These are phyloP conservation scores for Mycena vulgaris DNA, from an alignment of 768 basidiomycete genomes.

Conservation along the genomic window DNA sequence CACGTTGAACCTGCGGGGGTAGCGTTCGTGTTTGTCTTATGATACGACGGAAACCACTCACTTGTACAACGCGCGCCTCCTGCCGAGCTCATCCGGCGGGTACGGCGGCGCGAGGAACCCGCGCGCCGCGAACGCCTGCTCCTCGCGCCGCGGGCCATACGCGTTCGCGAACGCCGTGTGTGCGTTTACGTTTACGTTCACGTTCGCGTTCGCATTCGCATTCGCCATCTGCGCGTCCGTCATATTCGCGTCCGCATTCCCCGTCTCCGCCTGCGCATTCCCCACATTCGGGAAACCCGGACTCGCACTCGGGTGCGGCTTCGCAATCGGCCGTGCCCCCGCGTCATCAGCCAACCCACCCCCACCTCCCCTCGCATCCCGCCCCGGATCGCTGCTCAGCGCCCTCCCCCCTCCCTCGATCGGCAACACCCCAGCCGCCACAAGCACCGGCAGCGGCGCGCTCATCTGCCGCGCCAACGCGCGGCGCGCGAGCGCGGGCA, in stretches of 20 bases:
- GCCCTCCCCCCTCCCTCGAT: too few relatives aligned
- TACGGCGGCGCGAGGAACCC: constrained; percentile 86
- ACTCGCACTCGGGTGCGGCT: neutral
- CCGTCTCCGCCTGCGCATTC: too few relatives aligned
- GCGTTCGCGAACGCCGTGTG: constrained; percentile 51
- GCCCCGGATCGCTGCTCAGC: constrained; percentile 13
- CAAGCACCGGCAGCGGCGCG: constrained; percentile 59
- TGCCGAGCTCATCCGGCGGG: constrained; percentile 87
- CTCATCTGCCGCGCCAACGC: constrained; percentile 64
- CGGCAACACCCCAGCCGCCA: neutral
- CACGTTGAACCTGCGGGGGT: constrained; percentile 81
- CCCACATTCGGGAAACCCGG: too few relatives aligned
- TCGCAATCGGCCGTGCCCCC: constrained; percentile 40
- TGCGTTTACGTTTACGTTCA: constrained; percentile 23
- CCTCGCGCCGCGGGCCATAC: constrained; percentile 76
- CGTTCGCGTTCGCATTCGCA: neutral
- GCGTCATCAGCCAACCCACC: too few relatives aligned
- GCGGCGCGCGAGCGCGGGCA: constrained; percentile 53
- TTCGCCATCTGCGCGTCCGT: neutral
- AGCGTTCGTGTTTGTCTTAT: constrained; percentile 17
- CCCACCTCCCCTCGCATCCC: constrained; percentile 1
- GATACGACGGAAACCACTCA: constrained; percentile 49
- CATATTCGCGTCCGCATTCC: neutral
- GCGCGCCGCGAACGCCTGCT: constrained; percentile 73
- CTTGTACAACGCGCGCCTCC: constrained; percentile 90